phyloP scores from a whole-genome alignment of 805 yeast genomes.

The Tetrapisispora namnaoensis region DNA sequence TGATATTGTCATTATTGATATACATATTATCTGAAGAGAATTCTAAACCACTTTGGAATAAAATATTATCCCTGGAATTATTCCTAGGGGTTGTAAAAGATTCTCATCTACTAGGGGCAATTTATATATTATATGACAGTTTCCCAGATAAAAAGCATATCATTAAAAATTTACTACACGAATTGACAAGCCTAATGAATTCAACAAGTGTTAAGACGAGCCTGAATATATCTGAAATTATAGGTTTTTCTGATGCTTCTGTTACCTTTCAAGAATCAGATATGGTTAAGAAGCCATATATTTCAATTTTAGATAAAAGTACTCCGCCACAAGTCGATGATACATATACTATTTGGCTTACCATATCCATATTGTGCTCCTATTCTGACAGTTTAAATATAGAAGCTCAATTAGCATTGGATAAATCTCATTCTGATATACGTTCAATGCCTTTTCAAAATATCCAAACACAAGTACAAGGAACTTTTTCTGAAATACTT shows the following conservation, averaged over 20 bases:
- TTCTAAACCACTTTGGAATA: conserved; percentile 59
- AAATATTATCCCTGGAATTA: conserved; percentile 62
- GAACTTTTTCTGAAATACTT: conserved; percentile 35
- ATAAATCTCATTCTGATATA: neutral
- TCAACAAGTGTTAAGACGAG: conserved; percentile 23
- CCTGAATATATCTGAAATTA: conserved; percentile 29
- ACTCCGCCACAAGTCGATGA: conserved; percentile 65
- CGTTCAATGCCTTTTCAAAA: neutral
- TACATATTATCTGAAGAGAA: conserved; percentile 57
- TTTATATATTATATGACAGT: conserved; percentile 56
- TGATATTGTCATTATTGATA: conserved; percentile 62
- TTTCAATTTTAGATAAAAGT: conserved; percentile 71
- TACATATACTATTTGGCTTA: conserved; percentile 51
- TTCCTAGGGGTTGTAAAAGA: conserved; percentile 53
- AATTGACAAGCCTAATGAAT: conserved; percentile 31
- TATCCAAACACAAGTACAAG: conserved; percentile 20
- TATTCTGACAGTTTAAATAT: conserved; percentile 54
- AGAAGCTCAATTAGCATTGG: conserved; percentile 6
- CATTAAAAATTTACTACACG: conserved; percentile 42
- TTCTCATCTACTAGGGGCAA: conserved; percentile 37
- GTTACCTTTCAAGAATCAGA: conserved; percentile 38
- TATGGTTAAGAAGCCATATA: conserved; percentile 41
- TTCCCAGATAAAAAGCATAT: conserved; percentile 49
- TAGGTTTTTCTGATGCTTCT: conserved; percentile 23
- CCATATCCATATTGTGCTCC: conserved; percentile 42